Evolutionary conservation across 148 eudicot species (phyloP), one percentile per base, ranked within the genome.

Genomic region (Chenopodium album): DNA sequence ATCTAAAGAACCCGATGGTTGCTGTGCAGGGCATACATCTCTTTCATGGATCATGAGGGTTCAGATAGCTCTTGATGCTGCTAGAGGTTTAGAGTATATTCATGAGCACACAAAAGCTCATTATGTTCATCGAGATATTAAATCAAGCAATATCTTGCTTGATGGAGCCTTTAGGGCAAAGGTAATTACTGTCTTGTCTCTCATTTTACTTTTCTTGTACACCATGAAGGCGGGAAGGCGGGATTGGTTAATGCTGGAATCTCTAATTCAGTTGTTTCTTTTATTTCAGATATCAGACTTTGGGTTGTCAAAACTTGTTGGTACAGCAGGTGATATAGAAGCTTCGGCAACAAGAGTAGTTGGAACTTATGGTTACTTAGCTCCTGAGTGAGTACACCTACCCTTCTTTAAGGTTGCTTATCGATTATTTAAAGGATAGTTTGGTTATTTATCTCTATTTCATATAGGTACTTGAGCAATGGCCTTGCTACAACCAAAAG

Each of bases 101-200:
- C 99, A 96, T 60, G 98, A 96, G 86, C 99, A 96, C 85, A 96
- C 98, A n/a, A 96, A 94, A 87, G 85, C 93, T 48, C 99, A 96
- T 85, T 96, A 96, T 85, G 98, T 96, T 78, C 99, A 96, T 81
- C 94, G 99, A 80, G 99, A 96, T 88, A 90, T 96, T 60, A 96
- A 96, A 85, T 86, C 97, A 7, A 96, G 99, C 91, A 96, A 96
- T 88, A 94, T 96, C 87, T 83, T 96, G 79, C 95, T 96, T 12
- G 98, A 96, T 84, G 93, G 90, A 65, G 89, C 95, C 74, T 96
- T 94, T 75, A 90, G 97, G 87, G 98, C 93, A 29, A 96, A 96
- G 98, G 99, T 96, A 80, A 63, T 78, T 22, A 64, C 50, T 73
- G 68, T 41, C 81, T 73, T 78, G 32, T 52, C 7, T 32, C 23